Evolutionary conservation across 805 yeast genomes (phyloP).

Genomic region (Suhomyces prunicola): DNA sequence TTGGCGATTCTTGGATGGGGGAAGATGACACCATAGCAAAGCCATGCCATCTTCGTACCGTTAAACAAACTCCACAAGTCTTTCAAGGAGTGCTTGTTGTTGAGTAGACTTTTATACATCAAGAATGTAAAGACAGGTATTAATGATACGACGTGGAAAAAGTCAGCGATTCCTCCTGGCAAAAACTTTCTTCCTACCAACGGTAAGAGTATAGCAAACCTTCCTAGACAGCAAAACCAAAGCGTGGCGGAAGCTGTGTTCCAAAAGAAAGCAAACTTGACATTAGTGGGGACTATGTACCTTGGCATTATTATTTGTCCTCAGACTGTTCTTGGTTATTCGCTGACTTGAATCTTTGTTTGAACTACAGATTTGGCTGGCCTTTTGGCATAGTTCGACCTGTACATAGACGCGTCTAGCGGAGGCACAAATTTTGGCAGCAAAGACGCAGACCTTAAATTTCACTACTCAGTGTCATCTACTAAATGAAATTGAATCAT

Average conservation of each 20-base stretch:
- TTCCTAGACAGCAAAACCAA: constrained; percentile 46
- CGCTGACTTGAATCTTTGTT: background rate
- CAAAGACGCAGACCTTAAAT: background rate
- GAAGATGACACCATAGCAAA: constrained; percentile 41
- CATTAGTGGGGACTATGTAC: constrained; percentile 22
- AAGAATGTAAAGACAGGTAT: constrained; percentile 28
- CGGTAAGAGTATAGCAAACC: constrained; percentile 55
- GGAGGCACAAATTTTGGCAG: background rate
- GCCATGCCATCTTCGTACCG: constrained; percentile 33
- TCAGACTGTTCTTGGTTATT: background rate
- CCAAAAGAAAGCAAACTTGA: constrained; percentile 32
- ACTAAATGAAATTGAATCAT: background rate
- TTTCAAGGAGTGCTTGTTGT: constrained; percentile 3
- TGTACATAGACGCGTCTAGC: background rate
- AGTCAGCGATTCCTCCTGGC: constrained; percentile 72
- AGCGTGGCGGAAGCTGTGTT: constrained; percentile 36
- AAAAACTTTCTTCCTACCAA: constrained; percentile 62
- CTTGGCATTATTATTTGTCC: background rate
- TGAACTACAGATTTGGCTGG: background rate
- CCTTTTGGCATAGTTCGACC: background rate
- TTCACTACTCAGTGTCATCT: background rate
- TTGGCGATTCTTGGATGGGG: constrained; percentile 42
- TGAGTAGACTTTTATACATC: constrained; percentile 13
- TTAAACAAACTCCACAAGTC: constrained; percentile 30
- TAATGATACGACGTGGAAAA: constrained; percentile 44